These are phyloP conservation scores for Ustilago cynodontis DNA, from an alignment of 1,284 basidiomycete genomes.

Conservation along the genomic window DNA sequence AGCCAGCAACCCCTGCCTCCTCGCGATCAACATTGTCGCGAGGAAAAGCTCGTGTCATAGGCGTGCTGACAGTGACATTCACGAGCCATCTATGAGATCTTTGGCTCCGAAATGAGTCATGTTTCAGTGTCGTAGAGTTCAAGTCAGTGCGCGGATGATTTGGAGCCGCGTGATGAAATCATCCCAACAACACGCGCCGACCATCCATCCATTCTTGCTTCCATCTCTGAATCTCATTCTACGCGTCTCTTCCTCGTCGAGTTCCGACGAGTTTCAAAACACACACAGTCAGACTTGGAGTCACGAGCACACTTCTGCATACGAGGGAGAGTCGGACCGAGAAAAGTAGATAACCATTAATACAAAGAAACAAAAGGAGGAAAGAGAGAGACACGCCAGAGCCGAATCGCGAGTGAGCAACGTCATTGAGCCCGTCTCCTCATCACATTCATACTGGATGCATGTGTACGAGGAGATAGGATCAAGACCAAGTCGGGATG, in stretches of 20 bases:
- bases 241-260: background rate
- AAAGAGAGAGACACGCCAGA: conserved; percentile 23
- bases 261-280: conserved; percentile 1
- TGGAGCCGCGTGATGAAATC: conserved; percentile 26
- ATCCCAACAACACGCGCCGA: conserved; percentile 21
- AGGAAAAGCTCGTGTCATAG: background rate
- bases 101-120: background rate
- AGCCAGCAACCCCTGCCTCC: background rate
- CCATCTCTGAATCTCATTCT: background rate
- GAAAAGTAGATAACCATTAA: conserved; percentile 51
- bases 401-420: conserved; percentile 12
- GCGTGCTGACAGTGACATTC: background rate
- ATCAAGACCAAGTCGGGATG: conserved; percentile 2
- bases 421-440: background rate
- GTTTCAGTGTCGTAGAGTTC: background rate
- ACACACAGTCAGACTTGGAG: conserved; percentile 1
- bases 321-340: conserved; percentile 9
- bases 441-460: background rate
- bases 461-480: background rate
- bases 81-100: background rate
- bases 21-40: background rate
- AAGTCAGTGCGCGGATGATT: conserved; percentile 5
- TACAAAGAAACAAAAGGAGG: conserved; percentile 49
- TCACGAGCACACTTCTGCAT: conserved; percentile 5
- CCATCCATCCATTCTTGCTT: background rate